A percentile compares a stretch with the other conserved stretches of the same genome.
phyloP scores from a whole-genome alignment of 306 rosid genomes.

The Astragalus glycyphyllos region DNA sequence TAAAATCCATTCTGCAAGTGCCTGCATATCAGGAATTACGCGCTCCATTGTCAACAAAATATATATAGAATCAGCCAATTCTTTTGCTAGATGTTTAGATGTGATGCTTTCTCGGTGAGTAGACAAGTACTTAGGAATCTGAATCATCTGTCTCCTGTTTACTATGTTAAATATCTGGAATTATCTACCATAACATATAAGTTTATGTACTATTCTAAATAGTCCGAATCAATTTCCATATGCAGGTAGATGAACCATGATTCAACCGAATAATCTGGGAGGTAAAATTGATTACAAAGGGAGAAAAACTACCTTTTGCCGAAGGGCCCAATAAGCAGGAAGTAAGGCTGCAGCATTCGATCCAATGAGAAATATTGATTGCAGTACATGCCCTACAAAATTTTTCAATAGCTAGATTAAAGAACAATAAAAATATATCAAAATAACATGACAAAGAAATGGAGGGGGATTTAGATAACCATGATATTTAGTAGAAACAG shows the following conservation, averaged over 20 bases:
- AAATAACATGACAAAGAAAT: slow-evolving; percentile 5
- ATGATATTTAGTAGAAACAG: slow-evolving; percentile 13
- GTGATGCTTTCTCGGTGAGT: no score
- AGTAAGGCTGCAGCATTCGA: slow-evolving; percentile 89
- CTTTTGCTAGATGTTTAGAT: no score
- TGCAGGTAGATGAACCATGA: slow-evolving; percentile 8
- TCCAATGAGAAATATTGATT: slow-evolving; percentile 77
- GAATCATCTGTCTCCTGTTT: no score
- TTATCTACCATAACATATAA: slow-evolving; percentile 22
- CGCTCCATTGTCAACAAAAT: slow-evolving; percentile 29
- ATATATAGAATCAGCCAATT: slow-evolving; percentile 8
- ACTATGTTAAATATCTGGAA: slow-evolving; percentile 18
- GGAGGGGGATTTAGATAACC: slow-evolving; percentile 25
- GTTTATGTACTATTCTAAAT: background rate
- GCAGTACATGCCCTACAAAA: slow-evolving; percentile 73
- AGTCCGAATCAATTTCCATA: slow-evolving; percentile 23
- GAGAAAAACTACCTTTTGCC: slow-evolving; percentile 67
- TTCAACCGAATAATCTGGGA: slow-evolving; percentile 2
- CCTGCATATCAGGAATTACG: slow-evolving; percentile 61
- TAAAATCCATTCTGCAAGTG: slow-evolving; percentile 85
- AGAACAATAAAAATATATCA: slow-evolving; percentile 6
- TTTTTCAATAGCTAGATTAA: slow-evolving; percentile 35
- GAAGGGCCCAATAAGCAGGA: slow-evolving; percentile 94
- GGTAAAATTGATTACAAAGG: background rate
- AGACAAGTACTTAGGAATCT: no score